These are phyloP conservation scores for Lycium ferocissimum DNA, from an alignment of 257 asterid genomes.

Conservation along the genomic window DNA sequence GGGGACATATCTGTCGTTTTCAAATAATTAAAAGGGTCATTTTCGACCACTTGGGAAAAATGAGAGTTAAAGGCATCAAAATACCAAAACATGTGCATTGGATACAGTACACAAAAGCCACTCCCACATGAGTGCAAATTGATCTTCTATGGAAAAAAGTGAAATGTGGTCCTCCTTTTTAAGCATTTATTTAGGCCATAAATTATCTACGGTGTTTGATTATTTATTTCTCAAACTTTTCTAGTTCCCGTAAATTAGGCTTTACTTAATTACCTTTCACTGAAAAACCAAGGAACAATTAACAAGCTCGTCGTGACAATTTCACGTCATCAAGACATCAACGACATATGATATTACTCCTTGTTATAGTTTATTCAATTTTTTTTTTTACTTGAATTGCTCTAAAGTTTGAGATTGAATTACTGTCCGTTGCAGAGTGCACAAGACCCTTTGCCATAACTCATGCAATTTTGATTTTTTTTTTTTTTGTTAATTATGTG, in stretches of 20 bases:
- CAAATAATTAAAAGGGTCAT: conserved; percentile 24
- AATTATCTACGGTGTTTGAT: not conserved
- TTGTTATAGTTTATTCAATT: too few species aligned
- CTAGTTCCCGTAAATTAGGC: not conserved
- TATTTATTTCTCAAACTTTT: conserved; percentile 29
- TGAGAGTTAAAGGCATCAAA: conserved; percentile 6
- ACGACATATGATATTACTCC: too few species aligned
- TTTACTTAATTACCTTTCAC: not conserved
- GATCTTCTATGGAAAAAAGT: conserved; percentile 26
- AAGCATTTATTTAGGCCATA: not conserved
- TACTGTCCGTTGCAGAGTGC: too few species aligned
- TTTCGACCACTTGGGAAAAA: conserved; percentile 12
- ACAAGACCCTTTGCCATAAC: too few species aligned
- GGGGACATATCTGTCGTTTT: conserved; percentile 16
- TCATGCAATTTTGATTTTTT: too few species aligned
- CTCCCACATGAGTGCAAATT: conserved; percentile 16
- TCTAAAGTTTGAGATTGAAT: too few species aligned
- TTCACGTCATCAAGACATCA: not conserved
- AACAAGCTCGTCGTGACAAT: not conserved
- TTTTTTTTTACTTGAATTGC: too few species aligned
- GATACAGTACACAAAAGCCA: conserved; percentile 27
- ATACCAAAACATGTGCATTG: conserved; percentile 41
- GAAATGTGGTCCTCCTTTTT: conserved; percentile 33
- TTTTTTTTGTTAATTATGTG: too few species aligned
- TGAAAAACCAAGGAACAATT: not conserved